These are phyloP conservation scores for Danielozyma ontarioensis DNA, from an alignment of 805 yeast genomes.

Conservation along the genomic window DNA sequence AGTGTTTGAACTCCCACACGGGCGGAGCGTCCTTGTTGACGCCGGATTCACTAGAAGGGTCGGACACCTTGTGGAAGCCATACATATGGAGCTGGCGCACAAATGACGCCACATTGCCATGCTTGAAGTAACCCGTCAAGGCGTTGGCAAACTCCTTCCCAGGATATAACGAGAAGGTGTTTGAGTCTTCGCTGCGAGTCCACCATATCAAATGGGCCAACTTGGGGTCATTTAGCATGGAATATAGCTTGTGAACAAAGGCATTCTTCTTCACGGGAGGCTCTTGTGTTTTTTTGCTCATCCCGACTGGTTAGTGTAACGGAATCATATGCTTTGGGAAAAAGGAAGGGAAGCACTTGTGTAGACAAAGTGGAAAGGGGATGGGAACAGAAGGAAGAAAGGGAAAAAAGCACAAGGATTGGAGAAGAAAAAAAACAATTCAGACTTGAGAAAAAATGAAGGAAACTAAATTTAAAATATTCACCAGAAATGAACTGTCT, in stretches of 20 bases:
- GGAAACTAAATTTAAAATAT: too few relatives aligned
- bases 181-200: constrained; percentile 36
- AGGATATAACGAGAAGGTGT: constrained; percentile 61
- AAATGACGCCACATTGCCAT: constrained; percentile 88
- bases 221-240: constrained; percentile 33
- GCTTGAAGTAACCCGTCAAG: constrained; percentile 78
- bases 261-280: constrained; percentile 47
- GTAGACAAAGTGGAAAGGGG: too few relatives aligned
- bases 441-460: too few relatives aligned
- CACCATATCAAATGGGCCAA: constrained; percentile 38
- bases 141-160: constrained; percentile 58
- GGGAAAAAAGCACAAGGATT: too few relatives aligned
- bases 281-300: constrained; percentile 22
- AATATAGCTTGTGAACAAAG: constrained; percentile 46
- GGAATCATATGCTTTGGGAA: neutral
- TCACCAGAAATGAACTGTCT: too few relatives aligned
- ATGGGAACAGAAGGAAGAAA: too few relatives aligned
- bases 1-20: constrained; percentile 55
- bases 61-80: constrained; percentile 83
- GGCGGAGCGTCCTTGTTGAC: constrained; percentile 21
- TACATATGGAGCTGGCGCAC: constrained; percentile 95
- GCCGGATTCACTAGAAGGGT: constrained; percentile 24
- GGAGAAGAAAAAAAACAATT: too few relatives aligned
- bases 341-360: too few relatives aligned
- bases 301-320: constrained; percentile 4